phyloP scores from a whole-genome alignment of 2,329 filamentous ascomycete species.

The Xylariaceae sp. region DNA sequence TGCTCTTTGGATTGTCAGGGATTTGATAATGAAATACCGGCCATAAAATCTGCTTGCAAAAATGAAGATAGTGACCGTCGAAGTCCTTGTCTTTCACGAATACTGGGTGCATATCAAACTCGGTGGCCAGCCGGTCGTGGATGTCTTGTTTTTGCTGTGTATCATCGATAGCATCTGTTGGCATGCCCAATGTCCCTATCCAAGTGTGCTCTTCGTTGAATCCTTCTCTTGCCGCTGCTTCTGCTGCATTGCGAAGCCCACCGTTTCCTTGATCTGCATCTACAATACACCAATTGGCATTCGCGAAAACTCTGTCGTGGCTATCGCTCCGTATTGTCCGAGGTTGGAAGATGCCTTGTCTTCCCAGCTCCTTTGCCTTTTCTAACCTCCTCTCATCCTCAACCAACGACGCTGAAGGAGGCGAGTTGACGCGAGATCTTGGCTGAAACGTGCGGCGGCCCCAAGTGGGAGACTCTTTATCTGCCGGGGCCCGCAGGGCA shows the following conservation, averaged over 20 bases:
- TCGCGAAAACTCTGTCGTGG: slow-evolving; percentile 67
- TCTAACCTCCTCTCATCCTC: slow-evolving; percentile 58
- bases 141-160: slow-evolving; percentile 77
- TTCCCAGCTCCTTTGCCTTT: slow-evolving; percentile 55
- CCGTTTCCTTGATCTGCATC: slow-evolving; percentile 89
- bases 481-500: slow-evolving; percentile 61
- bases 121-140: slow-evolving; percentile 72
- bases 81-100: slow-evolving; percentile 89
- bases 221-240: slow-evolving; percentile 68
- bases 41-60: slow-evolving; percentile 97
- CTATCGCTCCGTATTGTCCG: slow-evolving; percentile 54
- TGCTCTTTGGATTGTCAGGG: slow-evolving; percentile 96
- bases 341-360: slow-evolving; percentile 56
- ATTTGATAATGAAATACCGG: slow-evolving; percentile 98
- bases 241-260: slow-evolving; percentile 82
- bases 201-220: slow-evolving; percentile 74
- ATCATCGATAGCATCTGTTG: slow-evolving; percentile 76
- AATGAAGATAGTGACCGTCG: slow-evolving; percentile 90
- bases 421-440: slow-evolving; percentile 66
- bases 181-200: slow-evolving; percentile 91
- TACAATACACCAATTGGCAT: slow-evolving; percentile 78
- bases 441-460: slow-evolving; percentile 74
- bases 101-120: slow-evolving; percentile 78
- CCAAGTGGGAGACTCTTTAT: slow-evolving; percentile 74
- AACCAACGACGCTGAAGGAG: slow-evolving; percentile 72